phyloP scores from a whole-genome alignment of 1,284 basidiomycete species.

The Ustilago loliicola region DNA sequence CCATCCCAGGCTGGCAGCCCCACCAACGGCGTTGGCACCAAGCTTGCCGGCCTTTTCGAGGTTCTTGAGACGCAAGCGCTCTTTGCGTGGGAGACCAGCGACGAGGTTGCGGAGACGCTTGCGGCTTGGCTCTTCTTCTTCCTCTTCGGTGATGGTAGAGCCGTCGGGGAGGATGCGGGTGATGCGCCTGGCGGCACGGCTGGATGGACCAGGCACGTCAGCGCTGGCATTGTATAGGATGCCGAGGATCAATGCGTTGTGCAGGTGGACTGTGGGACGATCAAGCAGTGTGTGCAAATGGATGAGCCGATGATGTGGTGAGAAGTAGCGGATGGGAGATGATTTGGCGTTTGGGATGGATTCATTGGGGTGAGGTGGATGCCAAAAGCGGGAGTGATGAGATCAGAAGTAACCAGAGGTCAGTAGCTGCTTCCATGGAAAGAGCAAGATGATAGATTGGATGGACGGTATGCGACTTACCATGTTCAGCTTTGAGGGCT shows the following conservation, averaged over 20 bases:
- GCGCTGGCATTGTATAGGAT: constrained; percentile 71
- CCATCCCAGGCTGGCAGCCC: constrained; percentile 59
- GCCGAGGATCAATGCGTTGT: constrained; percentile 72
- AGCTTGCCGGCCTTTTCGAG: constrained; percentile 57
- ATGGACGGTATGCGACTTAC: constrained; percentile 37
- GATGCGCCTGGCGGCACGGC: constrained; percentile 41
- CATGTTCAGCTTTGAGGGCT: constrained; percentile 60
- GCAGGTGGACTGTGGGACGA: constrained; percentile 68
- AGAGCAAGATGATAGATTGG: background rate
- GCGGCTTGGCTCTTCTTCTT: constrained; percentile 56
- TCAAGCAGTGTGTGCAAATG: background rate
- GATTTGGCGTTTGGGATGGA: too few relatives aligned
- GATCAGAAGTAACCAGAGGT: background rate
- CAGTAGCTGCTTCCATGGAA: background rate
- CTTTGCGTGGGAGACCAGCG: constrained; percentile 61
- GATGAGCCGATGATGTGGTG: background rate
- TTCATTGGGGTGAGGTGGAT: background rate
- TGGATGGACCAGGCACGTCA: constrained; percentile 61
- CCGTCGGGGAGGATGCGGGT: constrained; percentile 49
- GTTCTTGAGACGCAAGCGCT: constrained; percentile 63
- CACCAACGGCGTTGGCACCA: constrained; percentile 35
- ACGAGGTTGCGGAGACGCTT: constrained; percentile 67
- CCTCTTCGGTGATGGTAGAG: constrained; percentile 48
- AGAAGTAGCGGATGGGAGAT: too few relatives aligned
- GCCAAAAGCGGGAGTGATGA: background rate